phyloP scores from a whole-genome alignment of 257 asterid genomes.

The Fraxinus quadrangulata region DNA sequence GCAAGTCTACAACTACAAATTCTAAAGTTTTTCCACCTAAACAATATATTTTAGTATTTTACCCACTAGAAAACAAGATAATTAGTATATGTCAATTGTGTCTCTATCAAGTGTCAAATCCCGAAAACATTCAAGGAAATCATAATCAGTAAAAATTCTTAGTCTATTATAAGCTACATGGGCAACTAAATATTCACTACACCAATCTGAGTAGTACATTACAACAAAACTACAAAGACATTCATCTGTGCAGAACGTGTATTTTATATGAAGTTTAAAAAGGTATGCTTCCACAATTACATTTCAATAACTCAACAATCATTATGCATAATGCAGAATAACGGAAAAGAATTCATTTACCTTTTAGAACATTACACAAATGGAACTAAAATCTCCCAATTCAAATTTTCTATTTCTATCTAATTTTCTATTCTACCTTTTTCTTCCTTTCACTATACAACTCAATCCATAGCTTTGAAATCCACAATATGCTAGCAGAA shows the following conservation, averaged over 20 bases:
- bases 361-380: constrained; percentile 24
- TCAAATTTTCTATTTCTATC: constrained; percentile 29
- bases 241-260: constrained; percentile 11
- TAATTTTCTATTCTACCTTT: constrained; percentile 44
- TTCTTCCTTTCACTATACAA: constrained; percentile 53
- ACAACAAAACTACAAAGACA: not conserved
- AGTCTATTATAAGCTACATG: constrained; percentile 8
- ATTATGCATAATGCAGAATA: constrained; percentile 14
- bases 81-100: not conserved
- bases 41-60: not conserved
- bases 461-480: constrained; percentile 71
- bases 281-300: not conserved
- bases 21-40: not conserved
- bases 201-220: not conserved
- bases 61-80: constrained; percentile 31
- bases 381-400: not conserved
- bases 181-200: not conserved
- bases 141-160: not conserved
- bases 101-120: constrained; percentile 15
- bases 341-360: constrained; percentile 22
- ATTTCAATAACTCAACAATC: not conserved
- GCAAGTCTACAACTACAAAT: not conserved
- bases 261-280: not conserved
- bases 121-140: not conserved
- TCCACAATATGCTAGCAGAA: constrained; percentile 79